Conservation (phyloP, 2,329 filamentous ascomycete genomes). For the Macrophomina tecta region DNA sequence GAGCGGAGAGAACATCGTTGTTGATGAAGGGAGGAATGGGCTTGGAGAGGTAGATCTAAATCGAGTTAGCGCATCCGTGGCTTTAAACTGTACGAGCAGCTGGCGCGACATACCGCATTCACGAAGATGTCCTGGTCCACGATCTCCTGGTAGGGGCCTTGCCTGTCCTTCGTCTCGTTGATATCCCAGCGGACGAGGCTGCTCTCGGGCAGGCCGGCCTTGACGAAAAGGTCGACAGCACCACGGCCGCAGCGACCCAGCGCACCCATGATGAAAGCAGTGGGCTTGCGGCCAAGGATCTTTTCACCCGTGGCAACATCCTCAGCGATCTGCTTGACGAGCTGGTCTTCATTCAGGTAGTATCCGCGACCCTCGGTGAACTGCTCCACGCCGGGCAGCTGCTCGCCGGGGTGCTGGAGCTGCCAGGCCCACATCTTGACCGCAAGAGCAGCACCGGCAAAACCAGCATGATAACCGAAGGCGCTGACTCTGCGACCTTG, state of each 20-base stretch:
- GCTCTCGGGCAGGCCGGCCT: slow-evolving; percentile 72
- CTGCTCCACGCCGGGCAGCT: slow-evolving; percentile 69
- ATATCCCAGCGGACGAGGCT: slow-evolving; percentile 80
- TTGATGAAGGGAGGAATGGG: slow-evolving; percentile 85
- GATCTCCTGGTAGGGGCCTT: slow-evolving; percentile 80
- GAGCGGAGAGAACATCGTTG: slow-evolving; percentile 68
- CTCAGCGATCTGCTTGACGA: slow-evolving; percentile 77
- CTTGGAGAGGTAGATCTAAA: slow-evolving; percentile 77
- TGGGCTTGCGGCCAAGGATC: slow-evolving; percentile 71
- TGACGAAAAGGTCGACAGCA: slow-evolving; percentile 78
- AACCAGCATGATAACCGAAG: slow-evolving; percentile 64
- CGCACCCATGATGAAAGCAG: slow-evolving; percentile 79
- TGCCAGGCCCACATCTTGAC: slow-evolving; percentile 82
- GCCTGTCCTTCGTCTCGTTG: slow-evolving; percentile 69
- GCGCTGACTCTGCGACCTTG: slow-evolving; percentile 73
- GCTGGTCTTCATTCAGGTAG: slow-evolving; percentile 75
- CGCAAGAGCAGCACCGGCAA: slow-evolving; percentile 54
- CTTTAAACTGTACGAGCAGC: not conserved
- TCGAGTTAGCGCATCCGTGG: slow-evolving; percentile 21
- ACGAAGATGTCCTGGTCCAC: slow-evolving; percentile 63
- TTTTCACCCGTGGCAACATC: slow-evolving; percentile 70
- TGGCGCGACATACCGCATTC: slow-evolving; percentile 38
- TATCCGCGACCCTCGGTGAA: slow-evolving; percentile 55
- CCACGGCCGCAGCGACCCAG: slow-evolving; percentile 84
- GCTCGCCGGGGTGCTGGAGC: slow-evolving; percentile 70